These are phyloP conservation scores for Mortierella sp. DNA, from an alignment of 371 early-diverging fungal genomes.

Conservation along the genomic window DNA sequence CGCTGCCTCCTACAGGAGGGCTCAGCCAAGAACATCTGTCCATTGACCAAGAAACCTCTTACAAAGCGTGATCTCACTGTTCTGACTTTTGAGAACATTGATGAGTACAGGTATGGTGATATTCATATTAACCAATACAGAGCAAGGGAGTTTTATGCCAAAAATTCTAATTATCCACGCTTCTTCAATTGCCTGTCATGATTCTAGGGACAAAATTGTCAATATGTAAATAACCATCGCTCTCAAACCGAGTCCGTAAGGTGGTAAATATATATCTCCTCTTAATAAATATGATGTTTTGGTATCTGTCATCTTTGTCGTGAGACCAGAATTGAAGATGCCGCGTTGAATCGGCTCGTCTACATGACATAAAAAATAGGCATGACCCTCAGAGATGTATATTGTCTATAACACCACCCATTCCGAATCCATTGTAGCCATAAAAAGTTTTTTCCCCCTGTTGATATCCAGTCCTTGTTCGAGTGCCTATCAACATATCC, in stretches of 20 bases:
- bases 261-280: background rate
- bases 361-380: too few relatives aligned
- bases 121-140: background rate
- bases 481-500: background rate
- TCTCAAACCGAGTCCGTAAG: background rate
- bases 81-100: constrained; percentile 88
- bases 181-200: background rate
- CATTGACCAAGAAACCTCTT: constrained; percentile 92
- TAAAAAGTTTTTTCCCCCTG: background rate
- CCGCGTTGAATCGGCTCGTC: too few relatives aligned
- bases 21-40: constrained; percentile 86
- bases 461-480: background rate
- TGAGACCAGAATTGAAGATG: background rate
- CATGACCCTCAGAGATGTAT: too few relatives aligned
- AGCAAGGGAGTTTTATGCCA: background rate
- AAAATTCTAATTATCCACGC: background rate
- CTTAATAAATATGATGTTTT: background rate
- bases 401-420: too few relatives aligned
- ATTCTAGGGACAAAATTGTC: constrained; percentile 61
- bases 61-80: constrained; percentile 91
- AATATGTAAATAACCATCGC: constrained; percentile 45
- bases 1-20: constrained; percentile 88
- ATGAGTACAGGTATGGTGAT: constrained; percentile 72
- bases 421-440: too few relatives aligned
- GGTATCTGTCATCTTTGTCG: background rate